Base-by-base conservation (phyloP, 495 filamentous ascomycete genomes). In the Aspergillus leporis region DNA sequence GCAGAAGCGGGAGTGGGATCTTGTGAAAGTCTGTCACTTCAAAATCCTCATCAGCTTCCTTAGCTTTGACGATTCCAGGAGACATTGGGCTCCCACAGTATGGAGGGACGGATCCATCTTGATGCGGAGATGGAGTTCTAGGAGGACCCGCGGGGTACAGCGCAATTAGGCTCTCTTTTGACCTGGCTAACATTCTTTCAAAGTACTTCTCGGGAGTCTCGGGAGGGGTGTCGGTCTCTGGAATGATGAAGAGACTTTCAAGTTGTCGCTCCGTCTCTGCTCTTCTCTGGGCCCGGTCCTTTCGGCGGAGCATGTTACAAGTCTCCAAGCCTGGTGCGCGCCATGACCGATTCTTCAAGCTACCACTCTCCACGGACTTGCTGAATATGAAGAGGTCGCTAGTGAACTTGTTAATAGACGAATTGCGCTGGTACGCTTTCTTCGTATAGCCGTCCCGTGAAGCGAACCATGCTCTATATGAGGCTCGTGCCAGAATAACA, bases 381-480 rank as follows among this genome's bases (percentile, higher is more conserved):
- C 58, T 46, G 38, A 63, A 66, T 0, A 60, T 66, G 55, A 64
- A 69, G 12, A 71, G 64, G 38, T 69, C 66, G 45, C 63, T 65
- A 40, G 57, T 59, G 57, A 60, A 67, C 34, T 61, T 61, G 34
- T 69, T 61, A 9, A 61, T 45, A 7, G 48, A 51, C 6, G 45
- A 23, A 2, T 60, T 62, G 47, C 53, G 51, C 28, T 55, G 59
- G 50, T 64, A 66, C 13, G 60, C 43, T 25, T 64, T 36, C 23
- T 61, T 51, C 1, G 58, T 58, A 8, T 60, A 41, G 16, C 64
- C 68, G 13, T 69, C 60, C 8, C 60, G 52, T 14, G 60, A 55
- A 19, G 60, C 66, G 38, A 70, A 66, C 74, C 71, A 78, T 9
- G 70, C 65, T 16, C 71, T 56, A 18, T 55, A 65, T 9, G 74